Conservation (phyloP, 192 early-diverging fungal species). For the Chytriomyces confervae region DNA sequence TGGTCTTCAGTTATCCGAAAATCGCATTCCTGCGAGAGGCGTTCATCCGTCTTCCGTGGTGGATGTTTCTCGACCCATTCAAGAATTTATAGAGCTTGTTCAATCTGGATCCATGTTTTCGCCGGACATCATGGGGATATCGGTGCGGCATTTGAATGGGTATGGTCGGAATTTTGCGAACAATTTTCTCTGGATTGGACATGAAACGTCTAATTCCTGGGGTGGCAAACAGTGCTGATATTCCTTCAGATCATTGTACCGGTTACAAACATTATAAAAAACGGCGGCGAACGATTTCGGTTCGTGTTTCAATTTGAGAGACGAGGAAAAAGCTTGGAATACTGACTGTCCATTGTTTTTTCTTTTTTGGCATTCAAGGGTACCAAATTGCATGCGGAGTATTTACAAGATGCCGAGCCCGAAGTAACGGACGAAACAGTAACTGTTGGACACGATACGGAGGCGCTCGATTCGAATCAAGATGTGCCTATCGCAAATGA, state of each 20-base stretch:
- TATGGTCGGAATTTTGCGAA: slow-evolving; percentile 12
- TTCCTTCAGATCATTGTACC: neutral
- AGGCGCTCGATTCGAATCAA: too few species aligned
- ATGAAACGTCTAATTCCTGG: neutral
- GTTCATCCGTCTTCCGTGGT: slow-evolving; percentile 57
- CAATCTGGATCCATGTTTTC: slow-evolving; percentile 79
- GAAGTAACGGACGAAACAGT: too few species aligned
- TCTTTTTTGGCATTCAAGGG: too few species aligned
- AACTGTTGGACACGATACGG: too few species aligned
- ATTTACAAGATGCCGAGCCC: too few species aligned
- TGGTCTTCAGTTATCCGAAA: slow-evolving; percentile 70
- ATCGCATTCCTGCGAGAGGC: too few species aligned
- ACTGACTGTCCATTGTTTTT: too few species aligned
- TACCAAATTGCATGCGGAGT: too few species aligned
- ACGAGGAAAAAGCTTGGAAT: too few species aligned
- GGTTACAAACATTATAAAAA: neutral
- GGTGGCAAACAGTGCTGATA: neutral
- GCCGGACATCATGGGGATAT: slow-evolving; percentile 66
- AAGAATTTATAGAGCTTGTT: slow-evolving; percentile 82
- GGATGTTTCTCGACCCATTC: slow-evolving; percentile 79
- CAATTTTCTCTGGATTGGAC: neutral
- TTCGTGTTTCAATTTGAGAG: too few species aligned
- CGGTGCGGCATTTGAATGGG: slow-evolving; percentile 57
- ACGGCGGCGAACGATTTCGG: neutral
- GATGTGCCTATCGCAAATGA: neutral